Evolutionary conservation across 164 flowering plant genomes (phyloP), one percentile per base, ranked within the genome.

Genomic region (Umbellularia californica): DNA sequence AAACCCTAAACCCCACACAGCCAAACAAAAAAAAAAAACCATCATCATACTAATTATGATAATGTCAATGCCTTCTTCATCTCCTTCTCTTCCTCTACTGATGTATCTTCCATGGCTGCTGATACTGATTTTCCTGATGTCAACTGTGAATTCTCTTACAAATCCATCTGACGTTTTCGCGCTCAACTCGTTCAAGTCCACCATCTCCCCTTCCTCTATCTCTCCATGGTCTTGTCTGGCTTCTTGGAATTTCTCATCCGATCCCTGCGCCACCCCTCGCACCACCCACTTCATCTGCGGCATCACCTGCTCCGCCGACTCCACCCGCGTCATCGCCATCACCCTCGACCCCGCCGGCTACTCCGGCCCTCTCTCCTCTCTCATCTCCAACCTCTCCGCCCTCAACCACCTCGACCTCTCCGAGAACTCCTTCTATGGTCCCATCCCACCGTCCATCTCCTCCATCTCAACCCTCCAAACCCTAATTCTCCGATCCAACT

Each of bases 331-430:
- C 79, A 82, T 70, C 51, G 75, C 86, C 22, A 74, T 91, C 82
- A 82, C 83, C 33, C 90, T 91, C 67, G 97, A 91, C 79, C 84
- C 91, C 1, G 86, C 80, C 35, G 89, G 88, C 23, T 91, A 91
- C 86, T 82, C 90, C 0, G 97, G 89, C 69, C 73, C 77, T 3
- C 84, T 94, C 81, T 69, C 90, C 28, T 94, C 95, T 0, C 83
- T 84, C 78, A 47, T 94, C 25, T 90, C 94, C 69, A 27, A 73
- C 2, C 94, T 94, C 82, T 78, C 88, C 65, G 79, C 81, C 2
- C 89, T 94, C 33, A 62, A 69, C 64, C 70, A 69, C 30, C 88
- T 94, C 33, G 90, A 88, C 78, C 82, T 94, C 75, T 79, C 93
- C 4, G 91, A 87, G 2, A 92, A 92, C 82, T 74, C 75, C 70